These are phyloP conservation scores for Ophiostoma triangulosporum DNA, from an alignment of 2,329 filamentous ascomycete genomes.

Conservation along the genomic window DNA sequence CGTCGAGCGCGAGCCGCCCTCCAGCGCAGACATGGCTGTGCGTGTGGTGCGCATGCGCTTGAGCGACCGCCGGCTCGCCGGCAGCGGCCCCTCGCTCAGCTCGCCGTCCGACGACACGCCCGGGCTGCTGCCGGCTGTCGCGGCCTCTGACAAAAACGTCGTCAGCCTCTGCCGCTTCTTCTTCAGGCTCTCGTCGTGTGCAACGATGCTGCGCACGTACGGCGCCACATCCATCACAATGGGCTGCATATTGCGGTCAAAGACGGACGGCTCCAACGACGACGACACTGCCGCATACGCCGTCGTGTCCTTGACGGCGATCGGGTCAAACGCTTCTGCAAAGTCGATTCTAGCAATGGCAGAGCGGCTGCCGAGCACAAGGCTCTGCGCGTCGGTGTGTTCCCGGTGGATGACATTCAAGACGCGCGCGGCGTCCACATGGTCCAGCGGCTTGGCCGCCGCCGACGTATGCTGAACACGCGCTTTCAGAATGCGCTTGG, in stretches of 20 bases:
- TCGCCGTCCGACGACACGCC: slow-evolving; percentile 17
- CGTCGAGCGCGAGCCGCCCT: slow-evolving; percentile 48
- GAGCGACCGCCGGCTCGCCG: neutral
- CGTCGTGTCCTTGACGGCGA: slow-evolving; percentile 26
- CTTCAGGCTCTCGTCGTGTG: slow-evolving; percentile 59
- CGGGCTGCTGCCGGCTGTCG: neutral
- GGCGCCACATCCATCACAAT: slow-evolving; percentile 72
- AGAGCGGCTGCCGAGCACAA: slow-evolving; percentile 12
- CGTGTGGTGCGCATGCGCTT: slow-evolving; percentile 54
- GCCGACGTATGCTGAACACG: neutral
- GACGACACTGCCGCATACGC: slow-evolving; percentile 5
- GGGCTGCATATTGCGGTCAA: slow-evolving; percentile 55
- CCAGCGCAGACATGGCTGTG: slow-evolving; percentile 54
- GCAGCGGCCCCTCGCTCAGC: neutral
- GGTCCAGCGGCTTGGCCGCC: slow-evolving; percentile 9
- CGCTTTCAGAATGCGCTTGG: slow-evolving; percentile 19
- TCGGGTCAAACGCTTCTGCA: slow-evolving; percentile 46
- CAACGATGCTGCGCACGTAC: slow-evolving; percentile 74
- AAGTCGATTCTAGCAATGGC: slow-evolving; percentile 37
- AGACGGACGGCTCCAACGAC: slow-evolving; percentile 52
- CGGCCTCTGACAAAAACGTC: slow-evolving; percentile 35
- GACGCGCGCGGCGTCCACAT: slow-evolving; percentile 22
- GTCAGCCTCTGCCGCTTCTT: slow-evolving; percentile 46
- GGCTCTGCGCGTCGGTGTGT: slow-evolving; percentile 24
- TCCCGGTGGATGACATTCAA: slow-evolving; percentile 26